Evolutionary conservation across 306 rosid species (phyloP).

Genomic region (Vigna trinervia): DNA sequence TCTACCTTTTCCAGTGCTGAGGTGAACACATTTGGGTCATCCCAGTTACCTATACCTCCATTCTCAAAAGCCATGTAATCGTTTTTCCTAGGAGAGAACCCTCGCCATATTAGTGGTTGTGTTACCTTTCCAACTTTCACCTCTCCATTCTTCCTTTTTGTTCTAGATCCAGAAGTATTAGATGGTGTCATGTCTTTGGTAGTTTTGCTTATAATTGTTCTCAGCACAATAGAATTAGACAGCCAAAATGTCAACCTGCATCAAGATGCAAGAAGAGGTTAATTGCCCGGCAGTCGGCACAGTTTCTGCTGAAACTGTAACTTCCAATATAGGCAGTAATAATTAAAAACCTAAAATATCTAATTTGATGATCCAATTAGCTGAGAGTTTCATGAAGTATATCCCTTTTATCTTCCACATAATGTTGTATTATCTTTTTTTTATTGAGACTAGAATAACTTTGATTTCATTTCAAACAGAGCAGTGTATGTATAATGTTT

Average conservation of each 20-base stretch:
- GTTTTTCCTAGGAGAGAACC: conserved; percentile 58
- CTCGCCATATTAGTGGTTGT: conserved; percentile 69
- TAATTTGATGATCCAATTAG: conserved; percentile 28
- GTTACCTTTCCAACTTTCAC: conserved; percentile 50
- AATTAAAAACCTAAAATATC: conserved; percentile 34
- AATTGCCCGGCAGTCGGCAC: conserved; percentile 27
- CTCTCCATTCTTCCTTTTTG: conserved; percentile 60
- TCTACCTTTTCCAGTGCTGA: conserved; percentile 85
- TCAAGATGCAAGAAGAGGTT: conserved; percentile 39
- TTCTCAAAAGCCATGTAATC: conserved; percentile 47
- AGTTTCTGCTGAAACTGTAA: conserved; percentile 34
- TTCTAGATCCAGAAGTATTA: conserved; percentile 49
- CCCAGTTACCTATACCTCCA: conserved; percentile 67
- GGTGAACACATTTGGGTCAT: conserved; percentile 61
- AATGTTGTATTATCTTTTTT: background rate
- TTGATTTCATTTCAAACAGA: conserved; percentile 20
- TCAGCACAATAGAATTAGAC: conserved; percentile 80
- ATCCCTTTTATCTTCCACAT: background rate
- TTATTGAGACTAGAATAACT: conserved; percentile 21
- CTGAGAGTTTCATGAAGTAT: background rate
- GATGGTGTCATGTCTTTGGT: conserved; percentile 45
- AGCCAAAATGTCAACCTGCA: conserved; percentile 92
- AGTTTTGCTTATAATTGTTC: conserved; percentile 76
- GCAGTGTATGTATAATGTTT: background rate
- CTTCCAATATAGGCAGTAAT: conserved; percentile 40